Conservation (phyloP, 2,329 filamentous ascomycete genomes). For the Shiraia sp. region DNA sequence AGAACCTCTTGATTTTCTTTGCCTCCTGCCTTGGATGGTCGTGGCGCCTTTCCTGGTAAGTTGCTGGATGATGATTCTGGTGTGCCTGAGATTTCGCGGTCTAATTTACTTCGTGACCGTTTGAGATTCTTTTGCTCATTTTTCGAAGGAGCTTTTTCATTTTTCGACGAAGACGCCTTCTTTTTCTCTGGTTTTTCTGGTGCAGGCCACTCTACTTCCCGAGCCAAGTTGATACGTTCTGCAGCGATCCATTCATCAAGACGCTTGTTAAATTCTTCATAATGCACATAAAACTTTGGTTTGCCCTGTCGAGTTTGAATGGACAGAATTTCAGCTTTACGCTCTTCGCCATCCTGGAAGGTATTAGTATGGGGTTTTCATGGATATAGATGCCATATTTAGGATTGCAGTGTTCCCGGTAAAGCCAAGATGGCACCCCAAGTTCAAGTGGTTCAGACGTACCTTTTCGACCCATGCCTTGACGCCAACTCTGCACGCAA, state of each 20-base stretch:
- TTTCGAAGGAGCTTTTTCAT: conserved; percentile 46
- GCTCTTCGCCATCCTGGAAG: conserved; percentile 73
- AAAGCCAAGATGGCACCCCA: background rate
- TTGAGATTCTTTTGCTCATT: conserved; percentile 53
- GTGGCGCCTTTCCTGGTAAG: conserved; percentile 49
- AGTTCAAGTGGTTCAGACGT: conserved; percentile 27
- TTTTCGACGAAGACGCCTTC: conserved; percentile 63
- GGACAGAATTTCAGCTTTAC: conserved; percentile 95
- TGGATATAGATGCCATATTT: no score
- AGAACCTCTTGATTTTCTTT: conserved; percentile 62
- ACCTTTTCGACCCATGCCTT: conserved; percentile 74
- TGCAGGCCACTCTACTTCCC: conserved; percentile 95
- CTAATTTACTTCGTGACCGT: conserved; percentile 50
- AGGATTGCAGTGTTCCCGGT: conserved; percentile 16
- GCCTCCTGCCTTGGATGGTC: conserved; percentile 61
- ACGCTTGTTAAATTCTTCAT: conserved; percentile 96
- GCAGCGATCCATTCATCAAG: conserved; percentile 86
- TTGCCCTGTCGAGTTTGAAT: conserved; percentile 88
- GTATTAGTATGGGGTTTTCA: conserved; percentile 21
- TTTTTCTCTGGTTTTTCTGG: conserved; percentile 88
- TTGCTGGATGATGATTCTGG: conserved; percentile 57
- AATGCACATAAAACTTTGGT: conserved; percentile 93
- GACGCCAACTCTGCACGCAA: conserved; percentile 61
- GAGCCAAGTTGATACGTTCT: conserved; percentile 78
- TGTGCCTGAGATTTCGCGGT: conserved; percentile 62